Evolutionary conservation across 108 stramenopile species (phyloP), one percentile per base, ranked within the genome.

Genomic region (Skeletonema potamos): DNA sequence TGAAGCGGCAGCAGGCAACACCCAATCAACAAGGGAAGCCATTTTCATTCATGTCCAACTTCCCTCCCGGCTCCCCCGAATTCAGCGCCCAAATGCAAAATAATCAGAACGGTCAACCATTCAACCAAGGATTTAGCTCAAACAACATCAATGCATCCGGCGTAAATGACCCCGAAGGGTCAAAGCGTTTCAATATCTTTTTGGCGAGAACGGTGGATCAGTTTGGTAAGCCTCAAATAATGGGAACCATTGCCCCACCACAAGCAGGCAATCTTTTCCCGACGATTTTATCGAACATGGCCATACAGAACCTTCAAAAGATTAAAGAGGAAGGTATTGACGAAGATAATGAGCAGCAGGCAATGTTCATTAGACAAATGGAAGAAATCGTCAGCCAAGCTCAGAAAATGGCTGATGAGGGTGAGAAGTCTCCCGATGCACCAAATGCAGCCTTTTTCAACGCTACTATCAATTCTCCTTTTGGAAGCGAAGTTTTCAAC

Each of bases 161-260:
- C 3, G 79, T 89, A 48, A 92, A 93, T 68, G 95, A 96, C 76
- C 95, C 95, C 24, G 88, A 86, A 36, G 95, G 95, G 11, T 92
- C 91, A 0, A 81, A 88, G 3, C 77, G 95, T n/a, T 96, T 96
- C 87, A 96, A 96, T 68, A 91, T 96, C 68, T 96, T 96, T 70
- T 68, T 96, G 58, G 86, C 95, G 1, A 79, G 95, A 22, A 85
- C 89, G 18, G 72, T 87, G 9, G 87, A 91, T 64, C 62, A 64
- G 8, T 76, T 79, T 66, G 91, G 91, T 4, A 86, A 83, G 32
- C 91, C 91, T 22, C 92, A 91, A 43, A 86, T 93, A 44, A 73
- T 93, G 64, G 95, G 95, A 1, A 89, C 92, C 2, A 88, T 96
- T 68, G 95, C 95, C 13, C 87, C 92, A 34, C 95, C 95, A 15